phyloP scores from a whole-genome alignment of 441 rosid genomes.

The Erodium moschatum region DNA sequence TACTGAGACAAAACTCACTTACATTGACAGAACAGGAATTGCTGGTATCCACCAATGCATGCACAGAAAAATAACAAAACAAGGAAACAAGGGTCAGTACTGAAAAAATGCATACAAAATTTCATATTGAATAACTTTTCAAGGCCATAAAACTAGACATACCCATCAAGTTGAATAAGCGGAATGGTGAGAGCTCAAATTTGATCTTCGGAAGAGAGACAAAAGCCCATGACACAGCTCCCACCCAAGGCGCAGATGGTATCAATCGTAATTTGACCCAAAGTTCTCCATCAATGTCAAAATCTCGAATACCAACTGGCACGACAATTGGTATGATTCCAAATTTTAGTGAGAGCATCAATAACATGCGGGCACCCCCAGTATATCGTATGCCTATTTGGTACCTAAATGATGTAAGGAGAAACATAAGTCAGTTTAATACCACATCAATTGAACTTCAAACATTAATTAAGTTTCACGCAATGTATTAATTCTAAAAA shows the following conservation, averaged over 20 bases:
- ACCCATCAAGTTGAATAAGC: slow-evolving; percentile 92
- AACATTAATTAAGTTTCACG: too few relatives aligned
- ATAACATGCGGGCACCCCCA: slow-evolving; percentile 85
- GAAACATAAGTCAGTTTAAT: slow-evolving; percentile 14
- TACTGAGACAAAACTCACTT: slow-evolving; percentile 28
- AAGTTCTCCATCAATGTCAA: slow-evolving; percentile 93
- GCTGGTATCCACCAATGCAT: slow-evolving; percentile 50
- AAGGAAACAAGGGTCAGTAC: slow-evolving; percentile 28
- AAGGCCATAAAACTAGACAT: slow-evolving; percentile 22
- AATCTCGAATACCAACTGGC: slow-evolving; percentile 86
- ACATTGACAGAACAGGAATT: slow-evolving; percentile 94
- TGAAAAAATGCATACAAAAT: background rate
- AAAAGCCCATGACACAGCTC: slow-evolving; percentile 90
- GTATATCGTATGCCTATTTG: slow-evolving; percentile 92
- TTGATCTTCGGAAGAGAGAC: slow-evolving; percentile 93
- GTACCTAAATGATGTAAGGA: slow-evolving; percentile 43
- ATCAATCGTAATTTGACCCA: slow-evolving; percentile 91
- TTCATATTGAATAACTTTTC: slow-evolving; percentile 12
- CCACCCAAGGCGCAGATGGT: slow-evolving; percentile 84
- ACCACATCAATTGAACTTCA: too few relatives aligned
- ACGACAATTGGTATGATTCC: slow-evolving; percentile 65
- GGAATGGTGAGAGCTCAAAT: slow-evolving; percentile 83
- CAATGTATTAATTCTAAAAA: too few relatives aligned
- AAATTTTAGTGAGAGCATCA: slow-evolving; percentile 74
- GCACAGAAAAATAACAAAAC: slow-evolving; percentile 29